phyloP scores from a whole-genome alignment of 257 asterid genomes.

The Lantana camara region DNA sequence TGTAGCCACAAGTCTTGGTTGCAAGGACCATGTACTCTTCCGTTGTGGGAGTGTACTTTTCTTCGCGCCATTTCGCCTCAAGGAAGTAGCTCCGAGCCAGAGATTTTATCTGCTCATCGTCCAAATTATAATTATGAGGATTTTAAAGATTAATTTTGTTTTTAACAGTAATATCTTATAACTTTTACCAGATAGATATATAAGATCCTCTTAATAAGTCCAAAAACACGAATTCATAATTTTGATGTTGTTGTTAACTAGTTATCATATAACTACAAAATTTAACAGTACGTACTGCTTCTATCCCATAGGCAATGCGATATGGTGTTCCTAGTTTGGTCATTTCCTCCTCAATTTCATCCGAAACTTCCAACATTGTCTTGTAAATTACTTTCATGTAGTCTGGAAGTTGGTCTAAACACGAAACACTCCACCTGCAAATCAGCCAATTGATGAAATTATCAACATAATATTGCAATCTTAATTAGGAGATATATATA shows the following conservation, averaged over 20 bases:
- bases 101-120: conserved; percentile 24
- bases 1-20: conserved; percentile 21
- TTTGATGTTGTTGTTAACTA: no score
- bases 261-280: no score
- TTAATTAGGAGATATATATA: no score
- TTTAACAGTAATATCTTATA: no score
- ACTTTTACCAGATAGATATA: no score
- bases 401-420: conserved; percentile 36
- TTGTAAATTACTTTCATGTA: conserved; percentile 37
- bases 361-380: conserved; percentile 28
- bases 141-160: no score
- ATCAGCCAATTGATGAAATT: background rate
- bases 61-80: conserved; percentile 36
- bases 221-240: no score
- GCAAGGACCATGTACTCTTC: conserved; percentile 40
- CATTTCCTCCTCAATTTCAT: conserved; percentile 36
- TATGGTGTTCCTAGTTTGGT: conserved; percentile 20
- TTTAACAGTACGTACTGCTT: no score
- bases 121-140: background rate
- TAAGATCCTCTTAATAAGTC: no score
- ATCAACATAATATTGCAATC: no score
- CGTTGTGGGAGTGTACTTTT: conserved; percentile 28
- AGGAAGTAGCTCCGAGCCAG: conserved; percentile 11
- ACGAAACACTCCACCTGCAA: conserved; percentile 38
- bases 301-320: conserved; percentile 28